phyloP scores from a whole-genome alignment of 345 rosid species.

The Turnera subulata region DNA sequence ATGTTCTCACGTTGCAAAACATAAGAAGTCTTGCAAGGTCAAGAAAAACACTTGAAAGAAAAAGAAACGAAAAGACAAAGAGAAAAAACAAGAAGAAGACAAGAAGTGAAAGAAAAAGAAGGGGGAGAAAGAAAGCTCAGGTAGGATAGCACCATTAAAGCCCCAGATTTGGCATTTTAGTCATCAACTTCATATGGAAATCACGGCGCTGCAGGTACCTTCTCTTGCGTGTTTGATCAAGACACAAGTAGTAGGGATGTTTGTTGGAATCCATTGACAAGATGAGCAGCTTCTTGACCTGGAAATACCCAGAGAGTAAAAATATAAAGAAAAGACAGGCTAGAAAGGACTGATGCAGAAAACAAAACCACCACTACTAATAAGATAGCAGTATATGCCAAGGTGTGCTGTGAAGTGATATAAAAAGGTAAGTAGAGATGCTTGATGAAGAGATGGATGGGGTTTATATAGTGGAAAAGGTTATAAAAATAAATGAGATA shows the following conservation, averaged over 20 bases:
- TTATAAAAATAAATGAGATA: constrained; percentile 17
- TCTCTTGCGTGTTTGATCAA: not conserved
- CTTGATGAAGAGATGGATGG: constrained; percentile 10
- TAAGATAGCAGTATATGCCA: no score
- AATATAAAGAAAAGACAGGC: not conserved
- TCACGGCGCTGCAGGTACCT: not conserved
- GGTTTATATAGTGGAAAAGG: constrained; percentile 12
- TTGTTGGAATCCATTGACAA: constrained; percentile 15
- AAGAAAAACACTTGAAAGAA: constrained; percentile 11
- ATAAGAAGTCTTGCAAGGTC: constrained; percentile 24
- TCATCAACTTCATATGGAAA: not conserved
- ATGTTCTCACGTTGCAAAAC: not conserved
- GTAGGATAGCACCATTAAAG: constrained; percentile 41
- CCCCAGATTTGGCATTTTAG: not conserved
- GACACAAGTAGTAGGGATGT: not conserved
- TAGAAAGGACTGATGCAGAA: not conserved
- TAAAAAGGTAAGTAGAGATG: constrained; percentile 6
- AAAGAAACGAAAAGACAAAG: not conserved
- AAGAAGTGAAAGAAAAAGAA: not conserved
- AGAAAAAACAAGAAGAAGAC: no score
- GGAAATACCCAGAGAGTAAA: not conserved
- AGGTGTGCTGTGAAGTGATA: constrained; percentile 13
- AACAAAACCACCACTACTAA: not conserved
- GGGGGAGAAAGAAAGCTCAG: constrained; percentile 39
- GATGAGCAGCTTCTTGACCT: not conserved